These are phyloP conservation scores for Camelina sativa DNA, from an alignment of 345 rosid genomes.

Conservation along the genomic window DNA sequence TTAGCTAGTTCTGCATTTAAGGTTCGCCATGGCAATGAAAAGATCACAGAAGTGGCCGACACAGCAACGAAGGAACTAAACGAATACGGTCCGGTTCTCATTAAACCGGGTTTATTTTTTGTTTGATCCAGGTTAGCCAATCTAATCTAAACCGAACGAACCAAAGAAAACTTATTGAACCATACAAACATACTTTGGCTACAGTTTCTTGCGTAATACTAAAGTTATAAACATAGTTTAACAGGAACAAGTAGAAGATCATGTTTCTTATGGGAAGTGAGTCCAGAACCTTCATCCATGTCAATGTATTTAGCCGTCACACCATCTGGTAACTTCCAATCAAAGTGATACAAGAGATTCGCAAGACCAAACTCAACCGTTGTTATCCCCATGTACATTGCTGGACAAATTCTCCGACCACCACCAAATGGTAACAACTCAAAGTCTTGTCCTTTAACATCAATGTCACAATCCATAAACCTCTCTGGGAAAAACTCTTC, in stretches of 20 bases:
- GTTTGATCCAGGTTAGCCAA: too few relatives aligned
- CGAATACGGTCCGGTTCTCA: slow-evolving; percentile 8
- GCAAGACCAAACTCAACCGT: slow-evolving; percentile 46
- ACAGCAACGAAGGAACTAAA: background rate
- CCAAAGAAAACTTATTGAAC: too few relatives aligned
- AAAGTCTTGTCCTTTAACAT: slow-evolving; percentile 45
- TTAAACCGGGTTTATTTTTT: slow-evolving; percentile 11
- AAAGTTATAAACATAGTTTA: background rate
- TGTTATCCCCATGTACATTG: slow-evolving; percentile 37
- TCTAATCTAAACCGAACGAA: too few relatives aligned
- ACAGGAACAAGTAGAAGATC: slow-evolving; percentile 41
- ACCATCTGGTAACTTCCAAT: slow-evolving; percentile 48
- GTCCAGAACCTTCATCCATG: slow-evolving; percentile 42
- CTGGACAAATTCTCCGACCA: slow-evolving; percentile 53
- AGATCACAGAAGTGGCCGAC: slow-evolving; percentile 13
- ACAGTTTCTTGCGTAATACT: too few relatives aligned
- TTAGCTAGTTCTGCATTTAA: slow-evolving; percentile 10
- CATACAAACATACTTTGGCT: too few relatives aligned
- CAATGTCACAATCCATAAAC: slow-evolving; percentile 41
- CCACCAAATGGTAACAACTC: slow-evolving; percentile 42
- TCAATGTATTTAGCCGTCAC: slow-evolving; percentile 16
- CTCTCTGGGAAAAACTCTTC: slow-evolving; percentile 50
- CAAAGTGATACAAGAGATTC: slow-evolving; percentile 40
- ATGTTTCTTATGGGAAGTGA: slow-evolving; percentile 34
- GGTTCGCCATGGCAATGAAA: slow-evolving; percentile 12